Evolutionary conservation across 2,329 filamentous ascomycete genomes (phyloP).

Genomic region (Sporothrix inflata): DNA sequence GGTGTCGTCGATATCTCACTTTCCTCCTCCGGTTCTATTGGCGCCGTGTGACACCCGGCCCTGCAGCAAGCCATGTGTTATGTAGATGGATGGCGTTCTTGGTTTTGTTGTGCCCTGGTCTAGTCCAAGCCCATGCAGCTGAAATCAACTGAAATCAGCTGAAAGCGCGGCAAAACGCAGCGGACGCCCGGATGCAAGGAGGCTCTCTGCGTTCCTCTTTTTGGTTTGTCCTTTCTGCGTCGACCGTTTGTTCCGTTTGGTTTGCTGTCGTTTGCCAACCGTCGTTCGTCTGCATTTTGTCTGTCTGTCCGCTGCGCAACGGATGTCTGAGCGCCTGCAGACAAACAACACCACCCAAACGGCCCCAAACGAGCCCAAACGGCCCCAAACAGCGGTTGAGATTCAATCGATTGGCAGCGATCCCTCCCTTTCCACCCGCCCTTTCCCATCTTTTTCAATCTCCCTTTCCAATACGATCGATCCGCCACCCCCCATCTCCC

Average conservation of each 20-base stretch:
- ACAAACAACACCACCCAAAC: neutral
- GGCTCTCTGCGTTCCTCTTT: neutral
- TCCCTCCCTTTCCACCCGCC: neutral
- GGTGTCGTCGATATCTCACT: conserved; percentile 18
- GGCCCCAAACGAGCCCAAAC: neutral
- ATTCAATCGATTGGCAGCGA: conserved; percentile 1
- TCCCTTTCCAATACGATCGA: conserved; percentile 8
- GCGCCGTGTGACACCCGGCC: conserved; percentile 11
- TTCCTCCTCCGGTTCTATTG: neutral
- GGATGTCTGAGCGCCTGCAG: neutral
- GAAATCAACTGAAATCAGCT: conserved; percentile 17
- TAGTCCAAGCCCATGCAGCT: neutral
- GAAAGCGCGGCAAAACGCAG: neutral
- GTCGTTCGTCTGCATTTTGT: neutral
- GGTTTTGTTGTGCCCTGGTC: neutral
- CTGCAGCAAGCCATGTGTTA: conserved; percentile 16
- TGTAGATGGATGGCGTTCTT: neutral
- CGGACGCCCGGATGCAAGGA: conserved; percentile 5
- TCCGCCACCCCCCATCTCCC: neutral
- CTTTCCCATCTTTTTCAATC: neutral
- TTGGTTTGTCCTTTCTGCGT: neutral
- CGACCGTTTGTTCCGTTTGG: conserved; percentile 1
- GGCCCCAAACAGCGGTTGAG: neutral
- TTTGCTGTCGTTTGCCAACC: neutral
- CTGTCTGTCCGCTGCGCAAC: neutral